phyloP scores from a whole-genome alignment of 2,329 filamentous ascomycete species.

The Penicillium sp. region DNA sequence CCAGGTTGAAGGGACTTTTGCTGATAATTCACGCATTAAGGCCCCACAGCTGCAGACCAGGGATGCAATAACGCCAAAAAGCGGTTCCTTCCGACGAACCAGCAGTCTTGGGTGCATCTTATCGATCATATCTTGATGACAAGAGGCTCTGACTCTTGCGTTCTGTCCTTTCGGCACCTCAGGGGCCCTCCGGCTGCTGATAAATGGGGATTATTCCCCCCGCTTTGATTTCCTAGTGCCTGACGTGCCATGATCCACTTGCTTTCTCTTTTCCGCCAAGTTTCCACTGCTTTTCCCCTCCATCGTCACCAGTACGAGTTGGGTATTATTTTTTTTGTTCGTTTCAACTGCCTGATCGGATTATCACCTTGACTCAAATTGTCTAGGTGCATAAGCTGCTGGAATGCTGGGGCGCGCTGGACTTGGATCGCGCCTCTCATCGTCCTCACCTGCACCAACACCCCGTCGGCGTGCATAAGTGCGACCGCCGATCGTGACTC shows the following conservation, averaged over 20 bases:
- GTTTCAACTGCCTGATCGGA: not conserved
- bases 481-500: slow-evolving; percentile 30
- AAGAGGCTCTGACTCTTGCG: not conserved
- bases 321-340: not conserved
- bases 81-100: slow-evolving; percentile 10
- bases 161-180: not conserved
- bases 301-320: not conserved
- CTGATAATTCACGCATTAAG: not conserved
- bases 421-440: slow-evolving; percentile 14
- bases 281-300: slow-evolving; percentile 9
- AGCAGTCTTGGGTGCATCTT: slow-evolving; percentile 17
- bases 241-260: not conserved
- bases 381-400: slow-evolving; percentile 5
- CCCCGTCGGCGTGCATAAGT: slow-evolving; percentile 35
- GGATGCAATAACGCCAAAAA: not conserved
- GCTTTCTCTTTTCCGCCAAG: not conserved
- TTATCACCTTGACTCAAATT: slow-evolving; percentile 1
- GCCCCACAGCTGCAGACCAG: slow-evolving; percentile 3
- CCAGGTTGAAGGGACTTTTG: not conserved
- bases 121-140: slow-evolving; percentile 23
- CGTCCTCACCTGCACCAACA: slow-evolving; percentile 15
- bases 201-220: not conserved
- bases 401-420: slow-evolving; percentile 16
- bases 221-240: slow-evolving; percentile 2
- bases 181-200: not conserved